These are phyloP conservation scores for Euryodendron excelsum DNA, from an alignment of 148 eudicot species.

Conservation along the genomic window DNA sequence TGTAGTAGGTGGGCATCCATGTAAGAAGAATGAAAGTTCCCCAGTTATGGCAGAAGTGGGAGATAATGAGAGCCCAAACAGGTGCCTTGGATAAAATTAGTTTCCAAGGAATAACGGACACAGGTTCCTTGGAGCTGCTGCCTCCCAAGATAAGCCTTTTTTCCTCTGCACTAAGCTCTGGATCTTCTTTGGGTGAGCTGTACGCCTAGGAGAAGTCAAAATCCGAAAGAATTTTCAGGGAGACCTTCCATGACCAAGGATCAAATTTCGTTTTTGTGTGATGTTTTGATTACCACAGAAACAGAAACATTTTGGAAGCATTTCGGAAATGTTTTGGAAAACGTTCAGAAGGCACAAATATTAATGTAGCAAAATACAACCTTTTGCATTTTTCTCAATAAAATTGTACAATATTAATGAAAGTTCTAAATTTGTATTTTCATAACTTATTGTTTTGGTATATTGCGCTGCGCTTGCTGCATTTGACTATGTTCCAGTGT, in stretches of 20 bases:
- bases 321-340: too few species aligned
- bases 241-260: neutral
- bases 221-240: neutral
- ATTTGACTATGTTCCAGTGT: too few species aligned
- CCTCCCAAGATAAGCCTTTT: constrained; percentile 67
- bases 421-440: too few species aligned
- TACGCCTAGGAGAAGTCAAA: constrained; percentile 51
- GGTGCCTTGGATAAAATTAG: constrained; percentile 85
- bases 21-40: constrained; percentile 97
- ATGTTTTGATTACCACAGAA: too few species aligned
- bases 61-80: constrained; percentile 96
- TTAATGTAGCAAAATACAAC: too few species aligned
- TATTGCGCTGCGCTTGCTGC: too few species aligned
- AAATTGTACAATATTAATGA: too few species aligned
- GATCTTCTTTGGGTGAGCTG: constrained; percentile 87
- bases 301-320: too few species aligned
- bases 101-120: constrained; percentile 87
- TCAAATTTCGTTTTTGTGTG: too few species aligned
- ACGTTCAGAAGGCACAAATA: too few species aligned
- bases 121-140: constrained; percentile 67
- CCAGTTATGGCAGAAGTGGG: constrained; percentile 99
- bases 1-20: constrained; percentile 99
- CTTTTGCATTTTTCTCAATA: too few species aligned
- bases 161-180: constrained; percentile 63
- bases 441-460: too few species aligned